phyloP scores from a whole-genome alignment of 2,329 filamentous ascomycete genomes.

The Pseudogymnoascus sp. region DNA sequence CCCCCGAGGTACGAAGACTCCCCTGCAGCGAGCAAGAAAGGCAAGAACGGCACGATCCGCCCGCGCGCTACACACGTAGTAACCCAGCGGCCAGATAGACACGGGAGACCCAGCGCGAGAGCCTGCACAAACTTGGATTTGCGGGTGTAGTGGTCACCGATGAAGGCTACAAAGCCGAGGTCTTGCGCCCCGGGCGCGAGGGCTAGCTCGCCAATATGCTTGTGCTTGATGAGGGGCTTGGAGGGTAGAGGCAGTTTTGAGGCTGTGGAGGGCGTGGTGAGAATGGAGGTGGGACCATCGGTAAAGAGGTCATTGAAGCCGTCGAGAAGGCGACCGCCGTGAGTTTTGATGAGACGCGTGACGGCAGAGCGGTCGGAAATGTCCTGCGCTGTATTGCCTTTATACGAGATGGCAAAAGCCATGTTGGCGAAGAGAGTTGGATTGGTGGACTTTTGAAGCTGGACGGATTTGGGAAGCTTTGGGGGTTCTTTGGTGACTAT shows the following conservation, averaged over 20 bases:
- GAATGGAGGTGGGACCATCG: conserved; percentile 21
- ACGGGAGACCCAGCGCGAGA: conserved; percentile 80
- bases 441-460: neutral
- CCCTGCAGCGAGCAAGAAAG: conserved; percentile 80
- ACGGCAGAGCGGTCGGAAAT: conserved; percentile 33
- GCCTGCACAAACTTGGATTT: conserved; percentile 93
- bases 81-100: conserved; percentile 76
- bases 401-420: conserved; percentile 80
- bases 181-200: conserved; percentile 47
- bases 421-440: conserved; percentile 58
- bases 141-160: conserved; percentile 78
- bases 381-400: conserved; percentile 46
- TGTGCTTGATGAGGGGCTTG: conserved; percentile 10
- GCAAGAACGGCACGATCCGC: conserved; percentile 62
- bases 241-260: conserved; percentile 13
- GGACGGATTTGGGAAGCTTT: neutral
- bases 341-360: conserved; percentile 55
- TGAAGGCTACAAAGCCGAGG: conserved; percentile 73
- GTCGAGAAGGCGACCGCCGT: conserved; percentile 66
- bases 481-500: neutral
- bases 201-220: conserved; percentile 11
- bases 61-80: conserved; percentile 59
- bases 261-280: conserved; percentile 5
- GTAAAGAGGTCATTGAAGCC: conserved; percentile 81
- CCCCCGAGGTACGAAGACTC: conserved; percentile 69